Base-by-base conservation (phyloP, 2,329 filamentous ascomycete genomes). In the Emmonsiellopsis sp. region DNA sequence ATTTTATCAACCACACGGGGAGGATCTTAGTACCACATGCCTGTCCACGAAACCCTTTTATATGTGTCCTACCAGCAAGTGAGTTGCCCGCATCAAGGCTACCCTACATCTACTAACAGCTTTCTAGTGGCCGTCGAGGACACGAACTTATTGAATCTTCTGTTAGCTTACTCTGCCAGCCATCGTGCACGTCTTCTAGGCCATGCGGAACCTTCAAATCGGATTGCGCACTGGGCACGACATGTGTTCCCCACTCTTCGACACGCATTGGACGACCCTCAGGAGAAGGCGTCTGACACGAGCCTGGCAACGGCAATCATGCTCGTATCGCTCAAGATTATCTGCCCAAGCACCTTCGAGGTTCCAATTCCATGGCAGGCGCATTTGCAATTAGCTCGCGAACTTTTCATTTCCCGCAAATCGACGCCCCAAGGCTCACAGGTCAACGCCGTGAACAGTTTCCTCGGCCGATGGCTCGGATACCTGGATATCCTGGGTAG, bases 221-320 rank as follows among this genome's bases (percentile, higher is more conserved):
- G 88, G 21, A 93, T 94, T 58, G 87, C 88, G 2, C 75, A 82
- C 40, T 93, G 86, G 85, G 87, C 93, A 31, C 79, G 86, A 62
- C 82, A 88, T 60, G 86, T 75, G 2, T 75, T 75, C 52, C 86
- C 86, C 0, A 81, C 82, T 13, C 76, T 94, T 17, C 81, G 87
- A 32, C 71, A 80, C 56, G 83, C 86, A 1, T 74, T 93, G 21
- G 76, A 79, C 55, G 78, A 83, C 52, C 76, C 79, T 0, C 74
- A 76, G 40, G 76, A 80, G 56, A 80, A 82, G 42, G 82, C 89
- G 9, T 85, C 86, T 0, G 84, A 89, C 59, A 81, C 82, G 13
- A 87, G 86, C 52, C 75, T 94, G 2, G 87, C 88, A 0, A 88
- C 87, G 0, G 86, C 88, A 6, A 90, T 94, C 57, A 90, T 93